Percentiles rank a stretch among this genome's conserved stretches.
Evolutionary conservation across 306 rosid species (phyloP).

Genomic region (Sindora glabra): DNA sequence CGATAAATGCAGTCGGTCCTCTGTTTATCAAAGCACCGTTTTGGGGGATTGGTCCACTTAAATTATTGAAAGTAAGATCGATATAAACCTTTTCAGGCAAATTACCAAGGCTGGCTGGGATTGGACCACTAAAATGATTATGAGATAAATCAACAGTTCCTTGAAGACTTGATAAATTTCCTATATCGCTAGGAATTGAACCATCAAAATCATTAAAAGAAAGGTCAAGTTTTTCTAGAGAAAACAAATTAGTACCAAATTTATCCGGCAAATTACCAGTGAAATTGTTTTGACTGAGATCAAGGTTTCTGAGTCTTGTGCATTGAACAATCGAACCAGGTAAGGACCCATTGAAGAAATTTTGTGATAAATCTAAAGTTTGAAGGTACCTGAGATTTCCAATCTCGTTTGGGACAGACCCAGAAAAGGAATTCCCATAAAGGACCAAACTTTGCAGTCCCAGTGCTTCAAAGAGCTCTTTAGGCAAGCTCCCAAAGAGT

Average conservation of each 20-base stretch:
- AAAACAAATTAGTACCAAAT: constrained; percentile 50
- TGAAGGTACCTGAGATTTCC: constrained; percentile 76
- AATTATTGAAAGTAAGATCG: constrained; percentile 78
- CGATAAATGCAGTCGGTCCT: constrained; percentile 98
- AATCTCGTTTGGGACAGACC: constrained; percentile 67
- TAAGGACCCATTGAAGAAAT: constrained; percentile 67
- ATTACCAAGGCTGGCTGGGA: constrained; percentile 82
- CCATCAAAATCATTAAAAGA: constrained; percentile 74
- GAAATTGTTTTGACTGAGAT: constrained; percentile 67
- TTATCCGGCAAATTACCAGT: constrained; percentile 63
- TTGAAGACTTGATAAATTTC: constrained; percentile 75
- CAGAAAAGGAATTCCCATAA: constrained; percentile 87
- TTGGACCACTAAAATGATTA: constrained; percentile 68
- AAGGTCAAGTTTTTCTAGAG: constrained; percentile 64
- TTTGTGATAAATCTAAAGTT: constrained; percentile 79
- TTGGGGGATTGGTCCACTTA: constrained; percentile 89
- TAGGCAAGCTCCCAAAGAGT: constrained; percentile 60
- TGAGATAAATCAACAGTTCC: constrained; percentile 94
- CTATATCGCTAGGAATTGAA: constrained; percentile 68
- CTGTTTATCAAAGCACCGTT: constrained; percentile 93
- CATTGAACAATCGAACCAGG: constrained; percentile 59
- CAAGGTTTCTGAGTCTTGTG: constrained; percentile 64
- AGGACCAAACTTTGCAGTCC: constrained; percentile 92
- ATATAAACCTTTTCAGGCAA: constrained; percentile 97
- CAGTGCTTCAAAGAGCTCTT: constrained; percentile 56